Evolutionary conservation across 2,329 filamentous ascomycete genomes (phyloP).

Genomic region (Pseudocercospora musae): DNA sequence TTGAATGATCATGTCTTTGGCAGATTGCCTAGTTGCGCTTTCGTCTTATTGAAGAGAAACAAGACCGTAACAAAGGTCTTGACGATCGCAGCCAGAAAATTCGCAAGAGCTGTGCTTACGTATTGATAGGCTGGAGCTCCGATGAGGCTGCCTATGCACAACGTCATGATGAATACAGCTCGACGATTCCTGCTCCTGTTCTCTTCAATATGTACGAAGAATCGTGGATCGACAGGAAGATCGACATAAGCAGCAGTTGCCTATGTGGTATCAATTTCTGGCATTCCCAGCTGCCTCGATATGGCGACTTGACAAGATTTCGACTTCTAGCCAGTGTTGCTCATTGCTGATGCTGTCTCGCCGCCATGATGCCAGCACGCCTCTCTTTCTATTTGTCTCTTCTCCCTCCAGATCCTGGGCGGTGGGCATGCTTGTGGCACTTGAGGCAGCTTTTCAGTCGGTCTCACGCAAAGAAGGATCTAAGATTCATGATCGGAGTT

Average conservation of each 20-base stretch:
- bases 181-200: conserved; percentile 54
- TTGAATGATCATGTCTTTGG: background rate
- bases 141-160: conserved; percentile 50
- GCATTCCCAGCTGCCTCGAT: conserved; percentile 53
- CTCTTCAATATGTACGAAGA: conserved; percentile 40
- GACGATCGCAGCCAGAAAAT: conserved; percentile 6
- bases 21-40: background rate
- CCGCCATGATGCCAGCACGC: background rate
- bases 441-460: no score
- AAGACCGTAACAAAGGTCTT: conserved; percentile 4
- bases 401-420: background rate
- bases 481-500: no score
- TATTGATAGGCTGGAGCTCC: conserved; percentile 47
- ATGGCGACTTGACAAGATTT: conserved; percentile 62
- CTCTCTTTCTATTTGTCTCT: background rate
- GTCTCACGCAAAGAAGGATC: no score
- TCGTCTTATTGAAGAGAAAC: conserved; percentile 9
- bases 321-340: conserved; percentile 27
- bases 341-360: conserved; percentile 4
- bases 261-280: conserved; percentile 64
- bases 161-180: conserved; percentile 47
- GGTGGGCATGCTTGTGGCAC: background rate
- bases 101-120: conserved; percentile 6
- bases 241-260: conserved; percentile 63
- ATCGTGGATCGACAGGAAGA: conserved; percentile 53